A percentile compares a stretch with the other conserved stretches of the same genome.
Evolutionary conservation across 1,284 basidiomycete species (phyloP).

Genomic region (Rhodotorula sp.): DNA sequence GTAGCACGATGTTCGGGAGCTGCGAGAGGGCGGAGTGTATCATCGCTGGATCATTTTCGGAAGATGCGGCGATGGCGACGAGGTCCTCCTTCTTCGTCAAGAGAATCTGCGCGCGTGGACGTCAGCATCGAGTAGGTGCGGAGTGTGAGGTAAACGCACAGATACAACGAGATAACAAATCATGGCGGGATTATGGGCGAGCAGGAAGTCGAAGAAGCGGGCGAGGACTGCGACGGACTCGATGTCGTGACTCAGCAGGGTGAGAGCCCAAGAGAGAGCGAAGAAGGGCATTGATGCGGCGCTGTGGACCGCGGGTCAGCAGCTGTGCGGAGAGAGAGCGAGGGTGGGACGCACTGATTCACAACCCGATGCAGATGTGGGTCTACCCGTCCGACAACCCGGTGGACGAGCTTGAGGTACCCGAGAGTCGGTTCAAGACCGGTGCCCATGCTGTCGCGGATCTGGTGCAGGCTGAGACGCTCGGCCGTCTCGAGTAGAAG

Average conservation of each 20-base stretch:
- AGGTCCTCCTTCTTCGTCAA: conserved; percentile 41
- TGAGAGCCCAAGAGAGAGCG: conserved; percentile 47
- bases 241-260: conserved; percentile 46
- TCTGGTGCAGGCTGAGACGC: conserved; percentile 41
- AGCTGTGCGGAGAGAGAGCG: not conserved
- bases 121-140: no score
- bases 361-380: conserved; percentile 34
- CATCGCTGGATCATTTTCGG: conserved; percentile 41
- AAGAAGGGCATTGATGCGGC: conserved; percentile 46
- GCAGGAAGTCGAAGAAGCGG: conserved; percentile 46
- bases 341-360: conserved; percentile 30
- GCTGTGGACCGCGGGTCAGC: conserved; percentile 1
- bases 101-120: conserved; percentile 33
- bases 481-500: conserved; percentile 25
- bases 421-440: conserved; percentile 46
- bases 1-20: conserved; percentile 33
- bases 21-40: conserved; percentile 42
- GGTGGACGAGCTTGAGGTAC: conserved; percentile 44
- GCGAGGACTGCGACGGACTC: conserved; percentile 38
- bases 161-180: conserved; percentile 46
- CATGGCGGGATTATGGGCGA: conserved; percentile 46
- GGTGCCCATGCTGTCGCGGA: conserved; percentile 45
- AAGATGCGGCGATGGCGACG: conserved; percentile 8
- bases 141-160: conserved; percentile 18
- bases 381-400: conserved; percentile 36